Conservation (phyloP, 1,284 basidiomycete species). For the Malassezia pachydermatis region DNA sequence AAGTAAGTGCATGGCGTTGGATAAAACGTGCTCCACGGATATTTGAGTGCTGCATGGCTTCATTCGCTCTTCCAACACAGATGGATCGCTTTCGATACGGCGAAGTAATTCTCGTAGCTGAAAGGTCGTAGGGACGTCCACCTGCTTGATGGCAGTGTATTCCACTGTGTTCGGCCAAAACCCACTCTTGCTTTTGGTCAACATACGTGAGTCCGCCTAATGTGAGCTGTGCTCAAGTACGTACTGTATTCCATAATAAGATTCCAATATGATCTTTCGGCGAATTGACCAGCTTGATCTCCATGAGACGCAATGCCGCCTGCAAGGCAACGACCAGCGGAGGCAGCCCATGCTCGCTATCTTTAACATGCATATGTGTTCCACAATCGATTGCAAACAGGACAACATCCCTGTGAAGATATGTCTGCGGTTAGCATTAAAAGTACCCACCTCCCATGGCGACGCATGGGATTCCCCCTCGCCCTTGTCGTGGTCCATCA, state of each 20-base stretch:
- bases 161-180: constrained; percentile 42
- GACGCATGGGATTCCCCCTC: constrained; percentile 8
- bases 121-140: constrained; percentile 59
- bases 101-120: constrained; percentile 45
- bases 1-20: constrained; percentile 46
- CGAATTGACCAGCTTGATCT: constrained; percentile 75
- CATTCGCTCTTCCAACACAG: constrained; percentile 28
- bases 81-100: constrained; percentile 1
- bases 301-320: constrained; percentile 71
- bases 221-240: constrained; percentile 25
- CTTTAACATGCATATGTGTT: constrained; percentile 63
- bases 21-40: constrained; percentile 58
- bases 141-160: constrained; percentile 60
- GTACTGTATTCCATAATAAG: constrained; percentile 80
- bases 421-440: background rate
- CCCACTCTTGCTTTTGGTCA: constrained; percentile 1
- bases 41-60: constrained; percentile 51
- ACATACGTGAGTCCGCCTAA: constrained; percentile 14
- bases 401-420: constrained; percentile 30
- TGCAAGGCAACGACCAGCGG: constrained; percentile 59
- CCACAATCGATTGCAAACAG: constrained; percentile 90
- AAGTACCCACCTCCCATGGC: constrained; percentile 14
- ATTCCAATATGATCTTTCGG: constrained; percentile 81
- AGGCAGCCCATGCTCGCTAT: constrained; percentile 27
- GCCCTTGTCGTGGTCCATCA: background rate